Base-by-base conservation (phyloP, 164 flowering plant species). In the Sedum album region DNA sequence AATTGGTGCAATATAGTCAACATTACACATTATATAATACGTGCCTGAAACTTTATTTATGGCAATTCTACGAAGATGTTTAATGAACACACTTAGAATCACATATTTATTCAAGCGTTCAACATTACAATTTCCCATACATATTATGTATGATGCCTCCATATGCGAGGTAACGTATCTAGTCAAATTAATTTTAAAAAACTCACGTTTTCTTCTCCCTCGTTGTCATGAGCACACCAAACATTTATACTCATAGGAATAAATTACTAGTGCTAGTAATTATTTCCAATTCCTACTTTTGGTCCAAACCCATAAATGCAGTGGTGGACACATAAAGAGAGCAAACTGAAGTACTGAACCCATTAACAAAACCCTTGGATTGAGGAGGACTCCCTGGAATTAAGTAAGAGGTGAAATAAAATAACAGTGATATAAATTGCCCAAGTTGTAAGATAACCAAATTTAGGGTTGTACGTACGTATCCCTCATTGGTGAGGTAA, bases 351-450 rank as follows among this genome's bases (percentile, higher is more conserved):
- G 7, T 3, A 35, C 38, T 7, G 38, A 35, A 35, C 38, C 38
- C 38, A 35, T 35, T 35, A 35, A 35, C 38, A 35, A 3, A 25
- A 53, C n/a, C 33, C 62, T 23, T 35, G 38, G 38, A 35, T 26
- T 57, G 20, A 15, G n/a, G 33, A 57, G 18, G 23, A 20, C 33
- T 6, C 62, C 62, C 62, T 57, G 28, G 23, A 57, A 28, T 57
- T 57, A 57, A 57, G 62, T 57, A 28, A 57, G 62, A 57, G 62
- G 62, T 28, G 62, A 57, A 57, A 28, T 11, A 57, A 57, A 57
- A 57, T 11, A 26, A 57, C 14, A 57, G 31, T 26, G 33, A 4
- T 21, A 28, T 33, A 28, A 26, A 57, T n/a, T 6, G 26, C 25
- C 14, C 60, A 21, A 57, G 4, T 13, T 14, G 20, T 7, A 30